Evolutionary conservation across 192 early-diverging fungal species (phyloP), one percentile per base, ranked within the genome.

Genomic region (Coemansia sp.): DNA sequence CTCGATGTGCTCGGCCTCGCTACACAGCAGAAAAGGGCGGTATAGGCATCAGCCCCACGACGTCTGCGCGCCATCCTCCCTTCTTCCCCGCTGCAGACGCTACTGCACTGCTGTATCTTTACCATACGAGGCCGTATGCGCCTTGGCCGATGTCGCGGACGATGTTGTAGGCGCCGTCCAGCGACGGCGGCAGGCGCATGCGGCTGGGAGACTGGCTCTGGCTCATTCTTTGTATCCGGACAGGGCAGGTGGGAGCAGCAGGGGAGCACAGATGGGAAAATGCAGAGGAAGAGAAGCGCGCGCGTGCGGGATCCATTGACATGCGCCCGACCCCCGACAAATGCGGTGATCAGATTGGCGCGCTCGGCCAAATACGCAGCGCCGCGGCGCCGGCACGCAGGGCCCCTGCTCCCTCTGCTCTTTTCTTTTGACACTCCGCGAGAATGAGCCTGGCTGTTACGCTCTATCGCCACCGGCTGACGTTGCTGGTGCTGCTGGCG

Each of bases 81-180:
- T n/a, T n/a, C n/a, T n/a, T n/a, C n/a, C n/a, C n/a, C n/a, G n/a
- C n/a, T n/a, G n/a, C n/a, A n/a, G n/a, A n/a, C n/a, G n/a, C n/a
- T n/a, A n/a, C n/a, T n/a, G n/a, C n/a, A n/a, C n/a, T n/a, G n/a
- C n/a, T n/a, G n/a, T n/a, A n/a, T n/a, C n/a, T n/a, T 27, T 79
- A 87, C 81, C 85, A 88, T 3, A 94, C 91, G 28, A 88, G 58
- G 17, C 91, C 91, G 61, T 94, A 94, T 23, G 91, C 90, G 33
- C 91, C 91, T 50, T 87, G 82, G 9, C 91, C 91, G 33, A 94
- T 72, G 59, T 94, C 86, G n/a, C 88, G 69, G 23, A 85, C 65
- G 32, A 93, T 71, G 36, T 72, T 74, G 66, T 91, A 94, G 21
- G 76, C 55, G 32, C 59, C 62, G 35, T 56, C 80, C 16, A 86